Evolutionary conservation across 306 rosid species (phyloP), one percentile per base, ranked within the genome.

Genomic region (Rosa persica): DNA sequence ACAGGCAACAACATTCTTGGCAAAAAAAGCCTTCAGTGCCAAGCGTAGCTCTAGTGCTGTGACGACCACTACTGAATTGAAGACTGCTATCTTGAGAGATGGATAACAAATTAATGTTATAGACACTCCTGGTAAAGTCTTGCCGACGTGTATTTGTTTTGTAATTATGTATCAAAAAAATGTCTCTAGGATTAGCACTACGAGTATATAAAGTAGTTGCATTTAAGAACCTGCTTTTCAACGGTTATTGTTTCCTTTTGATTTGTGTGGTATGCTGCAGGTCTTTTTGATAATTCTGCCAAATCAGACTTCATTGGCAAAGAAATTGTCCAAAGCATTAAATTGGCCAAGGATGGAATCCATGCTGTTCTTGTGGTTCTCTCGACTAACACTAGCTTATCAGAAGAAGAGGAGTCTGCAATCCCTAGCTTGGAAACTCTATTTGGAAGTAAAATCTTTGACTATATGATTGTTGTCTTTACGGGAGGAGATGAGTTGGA

Each of bases 401-500:
- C 97, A 7, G 79, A 87, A 15, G 97, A 94, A 79, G 97, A 94
- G 81, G 85, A 76, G 74, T 84, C 93, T 74, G 92, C 96, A 38
- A 49, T 94, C 13, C 85, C 51, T 5, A 90, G 92, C 86, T 86
- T 92, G 87, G 92, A 85, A 69, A 83, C 86, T 47, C 80, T 94
- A 77, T 94, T 94, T 84, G 98, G 98, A 75, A 79, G 52, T 74
- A 89, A 87, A 77, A 94, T 94, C 80, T 58, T 86, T 74, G 86
- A 94, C 46, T 94, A 92, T 82, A 94, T 83, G 93, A 85, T 86
- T 75, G 90, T 89, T 15, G 85, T 92, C 66, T 94, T 94, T 76
- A 92, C 97, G 0, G 97, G 97, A 46, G 98, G 98, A 12, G 98
- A 92, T 79, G 93, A 88, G 7, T 82, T 94, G 19, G 97, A 94